Evolutionary conservation across 148 eudicot genomes (phyloP), one percentile per base, ranked within the genome.

Genomic region (Amaranthus palmeri): DNA sequence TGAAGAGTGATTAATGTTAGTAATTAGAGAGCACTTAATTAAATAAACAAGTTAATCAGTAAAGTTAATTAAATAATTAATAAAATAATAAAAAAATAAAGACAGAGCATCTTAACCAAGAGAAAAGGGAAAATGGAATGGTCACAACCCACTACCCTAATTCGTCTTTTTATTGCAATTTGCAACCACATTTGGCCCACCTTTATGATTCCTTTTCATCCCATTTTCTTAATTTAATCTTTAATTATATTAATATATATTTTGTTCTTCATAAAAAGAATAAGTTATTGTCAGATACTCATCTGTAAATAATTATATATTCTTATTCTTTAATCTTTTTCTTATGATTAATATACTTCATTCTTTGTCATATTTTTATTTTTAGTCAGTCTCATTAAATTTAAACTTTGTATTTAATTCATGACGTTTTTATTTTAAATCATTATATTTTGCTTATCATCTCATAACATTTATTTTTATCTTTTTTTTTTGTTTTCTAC

Each of bases 91-190:
- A 51, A 69, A 49, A 40, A 11, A 9, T 45, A 46, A 36, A 67
- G 72, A 74, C 72, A 75, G 67, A 42, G 72, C 65, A 68, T 74
- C 71, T 65, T 54, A 74, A 5, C 55, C 47, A 47, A 59, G 2
- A 59, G 10, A 59, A 15, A 6, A 71, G 75, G 65, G 69, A 17
- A 49, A 74, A 74, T 63, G 65, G n/a, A 74, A 67, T 66, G 71
- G 64, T 74, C 65, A 67, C 65, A 67, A 46, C 65, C 70, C 71
- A 59, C 52, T 15, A 25, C 48, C 36, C n/a, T 41, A 10, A 45
- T 65, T 65, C 52, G 76, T 54, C 65, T 51, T 67, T 74, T 25
- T 74, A 55, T 6, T 46, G 55, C 62, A 74, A 74, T 54, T 57
- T 59, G 65, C 53, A 65, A 66, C 49, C 77, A 49, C 70, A 57